phyloP scores from a whole-genome alignment of 495 filamentous ascomycete species.

The Zalerion maritima region DNA sequence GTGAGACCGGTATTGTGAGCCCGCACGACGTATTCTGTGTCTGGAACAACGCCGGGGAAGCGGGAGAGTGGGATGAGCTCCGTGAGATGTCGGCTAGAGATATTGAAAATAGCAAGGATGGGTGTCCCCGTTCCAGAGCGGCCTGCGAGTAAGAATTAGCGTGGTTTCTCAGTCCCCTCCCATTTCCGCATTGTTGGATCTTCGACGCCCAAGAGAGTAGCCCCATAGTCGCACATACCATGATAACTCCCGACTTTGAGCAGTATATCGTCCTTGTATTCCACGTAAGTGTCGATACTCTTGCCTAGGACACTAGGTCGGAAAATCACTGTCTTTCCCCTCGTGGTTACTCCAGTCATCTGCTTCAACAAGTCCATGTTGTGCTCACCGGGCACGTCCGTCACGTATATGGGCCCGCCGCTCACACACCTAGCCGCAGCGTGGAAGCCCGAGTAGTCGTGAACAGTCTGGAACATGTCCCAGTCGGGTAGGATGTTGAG shows the following conservation, averaged over 20 bases:
- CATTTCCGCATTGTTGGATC: too few species aligned
- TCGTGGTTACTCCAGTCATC: conserved; percentile 54
- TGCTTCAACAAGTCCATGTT: conserved; percentile 56
- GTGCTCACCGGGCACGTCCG: conserved; percentile 73
- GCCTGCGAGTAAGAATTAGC: conserved; percentile 32
- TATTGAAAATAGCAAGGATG: conserved; percentile 77
- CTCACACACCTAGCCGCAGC: conserved; percentile 80
- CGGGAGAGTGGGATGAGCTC: conserved; percentile 53
- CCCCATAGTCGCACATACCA: conserved; percentile 12
- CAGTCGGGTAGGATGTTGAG: conserved; percentile 59
- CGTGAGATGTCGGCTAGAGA: conserved; percentile 37
- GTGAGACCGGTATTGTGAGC: conserved; percentile 55
- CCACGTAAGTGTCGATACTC: conserved; percentile 54
- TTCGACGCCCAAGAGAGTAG: conserved; percentile 3
- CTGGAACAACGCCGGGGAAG: conserved; percentile 52
- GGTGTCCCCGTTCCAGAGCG: conserved; percentile 50
- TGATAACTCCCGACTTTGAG: conserved; percentile 68
- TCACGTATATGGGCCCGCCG: conserved; percentile 87
- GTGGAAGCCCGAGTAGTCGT: conserved; percentile 66
- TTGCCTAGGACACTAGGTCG: conserved; percentile 58
- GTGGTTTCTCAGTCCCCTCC: too few species aligned
- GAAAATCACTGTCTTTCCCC: conserved; percentile 59
- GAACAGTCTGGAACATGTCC: conserved; percentile 96
- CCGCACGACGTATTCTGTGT: conserved; percentile 51
- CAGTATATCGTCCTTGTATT: conserved; percentile 54